Evolutionary conservation across 805 yeast species (phyloP), one percentile per base, ranked within the genome.

Genomic region (Saturnispora gosingensis): DNA sequence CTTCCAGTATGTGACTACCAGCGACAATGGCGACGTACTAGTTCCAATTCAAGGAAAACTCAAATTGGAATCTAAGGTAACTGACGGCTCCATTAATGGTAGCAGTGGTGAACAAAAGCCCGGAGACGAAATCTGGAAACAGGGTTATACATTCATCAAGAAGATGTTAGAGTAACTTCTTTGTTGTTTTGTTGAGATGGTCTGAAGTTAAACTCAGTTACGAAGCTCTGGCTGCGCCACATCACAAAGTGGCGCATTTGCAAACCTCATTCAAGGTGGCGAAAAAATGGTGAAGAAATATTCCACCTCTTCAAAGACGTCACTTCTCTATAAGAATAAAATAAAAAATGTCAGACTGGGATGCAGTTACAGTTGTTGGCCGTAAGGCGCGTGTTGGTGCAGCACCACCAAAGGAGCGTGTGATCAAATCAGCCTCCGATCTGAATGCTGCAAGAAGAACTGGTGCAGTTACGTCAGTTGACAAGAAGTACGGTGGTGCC

Each of bases 381-480:
- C 82, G 81, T 60, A 85, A 83, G 61, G 96, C 93, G 60, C 82
- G 91, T 70, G 78, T 83, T 52, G 96, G 96, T 53, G 86, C 88
- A 43, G 53, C 63, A 5, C 96, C 95, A 36, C 96, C 97, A 60
- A 81, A 88, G 66, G 83, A 85, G 58, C 76, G 74, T 36, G 96
- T 90, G 40, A 95, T 96, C 46, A 83, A 83, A 66, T 75, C 91
- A 11, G 74, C 77, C 50, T 79, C 84, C 45, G 86, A 84, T 62
- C 75, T 93, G 65, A 93, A 93, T 67, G 95, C 88, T 28, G 99
- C 99, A 50, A 83, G 96, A 75, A 84, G 99, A 76, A 68, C 83
- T 22, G 99, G 99, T 57, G 77, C 81, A 50, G 91, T 93, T 50
- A 77, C 93, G 38, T 81, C 95, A 43, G 90, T 90, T 43, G 99